Percentiles rank a stretch among this genome's conserved stretches.
phyloP scores from a whole-genome alignment of 257 asterid species.

The Agastache rugosa region DNA sequence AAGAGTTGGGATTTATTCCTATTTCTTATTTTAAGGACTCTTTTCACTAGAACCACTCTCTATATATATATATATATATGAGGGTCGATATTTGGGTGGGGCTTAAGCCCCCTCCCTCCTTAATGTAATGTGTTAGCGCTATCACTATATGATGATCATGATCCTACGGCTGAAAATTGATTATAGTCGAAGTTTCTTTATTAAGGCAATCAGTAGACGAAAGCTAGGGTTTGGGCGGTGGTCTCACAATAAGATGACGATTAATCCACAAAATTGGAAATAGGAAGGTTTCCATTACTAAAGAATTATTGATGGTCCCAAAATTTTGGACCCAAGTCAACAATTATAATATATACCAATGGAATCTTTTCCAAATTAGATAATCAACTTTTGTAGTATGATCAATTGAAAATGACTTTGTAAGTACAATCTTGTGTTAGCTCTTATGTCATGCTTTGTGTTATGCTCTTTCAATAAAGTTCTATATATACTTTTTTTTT shows the following conservation, averaged over 20 bases:
- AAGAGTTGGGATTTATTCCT: no score
- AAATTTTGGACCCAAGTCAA: slow-evolving; percentile 3
- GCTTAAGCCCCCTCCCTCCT: no score
- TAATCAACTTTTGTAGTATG: neutral
- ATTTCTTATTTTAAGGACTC: no score
- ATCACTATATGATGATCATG: neutral
- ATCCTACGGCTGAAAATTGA: neutral
- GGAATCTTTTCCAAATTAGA: slow-evolving; percentile 25
- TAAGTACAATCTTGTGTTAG: slow-evolving; percentile 20
- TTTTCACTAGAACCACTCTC: no score
- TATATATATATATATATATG: no score
- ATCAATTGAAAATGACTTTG: neutral
- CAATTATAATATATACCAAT: neutral
- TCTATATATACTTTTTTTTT: neutral
- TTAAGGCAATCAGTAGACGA: neutral
- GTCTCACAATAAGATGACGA: neutral
- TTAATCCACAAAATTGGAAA: neutral
- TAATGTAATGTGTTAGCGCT: no score
- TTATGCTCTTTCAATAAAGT: neutral
- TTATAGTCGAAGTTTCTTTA: neutral
- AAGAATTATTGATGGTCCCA: neutral
- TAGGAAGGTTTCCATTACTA: neutral
- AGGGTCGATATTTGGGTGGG: no score
- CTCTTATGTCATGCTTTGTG: slow-evolving; percentile 1
- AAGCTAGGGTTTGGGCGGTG: neutral